Percentiles rank a stretch among this genome's conserved stretches.
Conservation (phyloP, 78 protist species). For the Cyanophora paradoxa region DNA sequence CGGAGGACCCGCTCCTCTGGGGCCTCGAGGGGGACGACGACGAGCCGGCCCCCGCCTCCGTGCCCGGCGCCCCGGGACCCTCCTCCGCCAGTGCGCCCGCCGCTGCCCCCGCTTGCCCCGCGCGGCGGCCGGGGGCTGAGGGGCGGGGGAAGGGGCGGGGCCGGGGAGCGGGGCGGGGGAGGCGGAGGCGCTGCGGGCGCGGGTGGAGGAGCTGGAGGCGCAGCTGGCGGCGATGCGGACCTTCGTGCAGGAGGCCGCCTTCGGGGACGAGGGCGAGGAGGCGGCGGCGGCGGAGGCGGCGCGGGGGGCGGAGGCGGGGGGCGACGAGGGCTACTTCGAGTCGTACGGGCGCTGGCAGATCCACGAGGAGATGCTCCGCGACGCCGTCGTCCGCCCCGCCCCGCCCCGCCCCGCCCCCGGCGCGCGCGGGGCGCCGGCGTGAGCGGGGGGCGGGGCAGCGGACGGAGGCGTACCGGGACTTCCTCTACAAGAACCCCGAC, state of each 20-base stretch:
- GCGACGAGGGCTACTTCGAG: slow-evolving; percentile 8
- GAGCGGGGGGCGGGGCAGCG: no score
- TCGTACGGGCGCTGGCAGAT: neutral
- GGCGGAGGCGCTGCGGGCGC: neutral
- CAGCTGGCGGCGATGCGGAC: neutral
- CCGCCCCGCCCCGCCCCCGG: no score
- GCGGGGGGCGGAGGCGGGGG: neutral
- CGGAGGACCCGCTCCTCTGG: slow-evolving; percentile 7
- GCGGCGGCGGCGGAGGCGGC: no score
- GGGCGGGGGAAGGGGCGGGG: neutral
- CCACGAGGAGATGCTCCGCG: slow-evolving; percentile 15
- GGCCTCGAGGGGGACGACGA: neutral
- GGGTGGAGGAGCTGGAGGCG: neutral
- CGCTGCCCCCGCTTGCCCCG: no score
- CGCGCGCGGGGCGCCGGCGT: no score
- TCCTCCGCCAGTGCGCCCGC: no score
- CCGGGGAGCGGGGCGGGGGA: neutral
- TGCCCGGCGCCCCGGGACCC: no score
- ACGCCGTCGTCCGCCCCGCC: no score
- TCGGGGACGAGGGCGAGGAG: no score
- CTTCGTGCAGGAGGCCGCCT: neutral
- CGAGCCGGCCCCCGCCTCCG: no score
- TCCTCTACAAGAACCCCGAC: neutral
- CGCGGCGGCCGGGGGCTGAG: neutral
- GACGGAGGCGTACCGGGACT: slow-evolving; percentile 1